Evolutionary conservation across 495 filamentous ascomycete genomes (phyloP).

Genomic region (Jackrogersella multiformis): DNA sequence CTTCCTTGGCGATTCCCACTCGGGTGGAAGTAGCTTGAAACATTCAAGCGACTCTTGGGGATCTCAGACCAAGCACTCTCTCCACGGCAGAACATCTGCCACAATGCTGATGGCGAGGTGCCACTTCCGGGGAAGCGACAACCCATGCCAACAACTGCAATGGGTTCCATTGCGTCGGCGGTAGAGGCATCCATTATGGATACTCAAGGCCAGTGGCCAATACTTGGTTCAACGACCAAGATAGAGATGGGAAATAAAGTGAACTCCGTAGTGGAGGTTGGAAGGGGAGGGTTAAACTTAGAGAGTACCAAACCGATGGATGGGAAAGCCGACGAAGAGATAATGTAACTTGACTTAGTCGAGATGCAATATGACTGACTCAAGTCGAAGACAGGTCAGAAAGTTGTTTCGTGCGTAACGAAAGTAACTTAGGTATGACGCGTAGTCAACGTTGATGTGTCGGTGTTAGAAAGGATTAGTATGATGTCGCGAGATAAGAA

Average conservation of each 20-base stretch:
- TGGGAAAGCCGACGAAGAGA: not conserved
- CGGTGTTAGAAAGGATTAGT: no score
- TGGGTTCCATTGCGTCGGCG: slow-evolving; percentile 44
- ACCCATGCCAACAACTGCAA: slow-evolving; percentile 64
- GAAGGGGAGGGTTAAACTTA: not conserved
- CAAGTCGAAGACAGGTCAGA: no score
- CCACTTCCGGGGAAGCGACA: slow-evolving; percentile 62
- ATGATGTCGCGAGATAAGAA: no score
- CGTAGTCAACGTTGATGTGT: no score
- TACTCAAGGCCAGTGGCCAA: not conserved
- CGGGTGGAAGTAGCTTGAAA: slow-evolving; percentile 73
- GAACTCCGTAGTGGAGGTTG: no score
- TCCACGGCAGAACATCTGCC: slow-evolving; percentile 65
- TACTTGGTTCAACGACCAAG: not conserved
- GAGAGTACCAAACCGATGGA: not conserved
- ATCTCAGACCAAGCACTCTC: slow-evolving; percentile 62
- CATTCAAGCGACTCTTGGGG: slow-evolving; percentile 71
- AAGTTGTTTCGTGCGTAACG: no score
- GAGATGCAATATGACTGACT: no score
- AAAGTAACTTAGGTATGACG: no score
- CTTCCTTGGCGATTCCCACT: slow-evolving; percentile 47
- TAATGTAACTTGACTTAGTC: no score
- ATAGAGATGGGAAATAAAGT: not conserved
- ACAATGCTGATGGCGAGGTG: slow-evolving; percentile 59
- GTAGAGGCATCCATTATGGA: slow-evolving; percentile 5